A percentile compares a stretch with the other conserved stretches of the same genome.
Evolutionary conservation across 2,329 filamentous ascomycete genomes (phyloP).

Genomic region (Didymella exigua): DNA sequence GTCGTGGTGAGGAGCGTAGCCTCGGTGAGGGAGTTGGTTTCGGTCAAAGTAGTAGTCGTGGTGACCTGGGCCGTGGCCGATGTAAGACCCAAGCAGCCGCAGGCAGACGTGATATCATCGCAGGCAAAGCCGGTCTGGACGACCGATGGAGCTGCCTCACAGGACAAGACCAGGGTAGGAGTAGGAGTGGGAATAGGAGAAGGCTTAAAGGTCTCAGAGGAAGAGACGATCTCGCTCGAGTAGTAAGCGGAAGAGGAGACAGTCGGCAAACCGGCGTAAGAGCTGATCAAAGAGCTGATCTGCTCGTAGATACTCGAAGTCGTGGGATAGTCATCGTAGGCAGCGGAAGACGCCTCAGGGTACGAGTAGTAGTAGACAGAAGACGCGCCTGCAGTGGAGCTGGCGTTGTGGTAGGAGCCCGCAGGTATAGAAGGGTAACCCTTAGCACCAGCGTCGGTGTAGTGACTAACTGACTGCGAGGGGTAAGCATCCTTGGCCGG

Average conservation of each 20-base stretch:
- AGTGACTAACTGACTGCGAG: not conserved
- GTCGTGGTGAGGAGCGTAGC: conserved; percentile 7
- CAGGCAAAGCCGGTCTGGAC: conserved; percentile 12
- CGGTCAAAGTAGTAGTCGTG: conserved; percentile 8
- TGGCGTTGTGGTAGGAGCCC: conserved; percentile 4
- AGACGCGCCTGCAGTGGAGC: conserved; percentile 5
- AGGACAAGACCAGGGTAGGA: conserved; percentile 10
- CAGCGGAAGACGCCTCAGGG: conserved; percentile 5
- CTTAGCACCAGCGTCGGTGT: not conserved
- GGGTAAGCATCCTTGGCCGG: not conserved
- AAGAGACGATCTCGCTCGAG: conserved; percentile 5
- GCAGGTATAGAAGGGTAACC: not conserved
- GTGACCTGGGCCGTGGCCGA: conserved; percentile 13
- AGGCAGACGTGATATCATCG: conserved; percentile 12
- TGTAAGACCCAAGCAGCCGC: conserved; percentile 16
- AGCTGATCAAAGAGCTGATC: conserved; percentile 15
- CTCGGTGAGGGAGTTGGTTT: conserved; percentile 6
- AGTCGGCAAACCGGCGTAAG: conserved; percentile 4
- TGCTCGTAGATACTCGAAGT: conserved; percentile 17
- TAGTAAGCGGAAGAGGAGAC: conserved; percentile 1
- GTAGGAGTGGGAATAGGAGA: conserved; percentile 8
- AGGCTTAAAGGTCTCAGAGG: conserved; percentile 9
- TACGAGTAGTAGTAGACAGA: conserved; percentile 3
- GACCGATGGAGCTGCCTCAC: conserved; percentile 16
- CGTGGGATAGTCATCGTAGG: conserved; percentile 9